phyloP scores from a whole-genome alignment of 495 filamentous ascomycete species.

The Chaetomium tenue region DNA sequence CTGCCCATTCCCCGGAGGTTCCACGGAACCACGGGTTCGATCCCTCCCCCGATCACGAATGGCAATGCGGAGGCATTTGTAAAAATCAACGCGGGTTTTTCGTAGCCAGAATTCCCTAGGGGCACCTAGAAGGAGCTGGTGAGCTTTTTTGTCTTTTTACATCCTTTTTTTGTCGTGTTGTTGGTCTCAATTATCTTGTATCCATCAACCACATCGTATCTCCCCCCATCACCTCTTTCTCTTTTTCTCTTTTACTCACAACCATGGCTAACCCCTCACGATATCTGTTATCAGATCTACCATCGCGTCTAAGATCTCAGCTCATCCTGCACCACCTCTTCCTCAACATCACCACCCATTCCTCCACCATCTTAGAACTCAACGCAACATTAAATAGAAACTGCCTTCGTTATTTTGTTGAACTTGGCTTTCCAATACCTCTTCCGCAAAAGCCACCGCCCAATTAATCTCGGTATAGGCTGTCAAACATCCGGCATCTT shows the following conservation, averaged over 20 bases:
- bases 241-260: background rate
- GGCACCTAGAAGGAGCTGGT: background rate
- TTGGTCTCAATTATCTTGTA: too few species aligned
- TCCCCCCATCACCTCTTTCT: too few species aligned
- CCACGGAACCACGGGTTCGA: background rate
- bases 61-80: background rate
- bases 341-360: conserved; percentile 61
- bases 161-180: too few species aligned
- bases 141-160: conserved; percentile 4
- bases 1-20: background rate
- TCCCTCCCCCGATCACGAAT: too few species aligned
- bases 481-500: conserved; percentile 65
- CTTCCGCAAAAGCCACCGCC: background rate
- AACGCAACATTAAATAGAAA: conserved; percentile 64
- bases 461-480: conserved; percentile 69
- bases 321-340: conserved; percentile 64
- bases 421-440: conserved; percentile 64
- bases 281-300: conserved; percentile 60
- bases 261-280: background rate
- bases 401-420: conserved; percentile 68
- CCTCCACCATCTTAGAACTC: conserved; percentile 54
- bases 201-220: background rate
- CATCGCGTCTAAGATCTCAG: conserved; percentile 62
- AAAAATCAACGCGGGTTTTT: background rate
- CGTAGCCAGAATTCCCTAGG: background rate